Evolutionary conservation across 148 eudicot species (phyloP), one percentile per base, ranked within the genome.

Genomic region (Dianthus caryophyllus): DNA sequence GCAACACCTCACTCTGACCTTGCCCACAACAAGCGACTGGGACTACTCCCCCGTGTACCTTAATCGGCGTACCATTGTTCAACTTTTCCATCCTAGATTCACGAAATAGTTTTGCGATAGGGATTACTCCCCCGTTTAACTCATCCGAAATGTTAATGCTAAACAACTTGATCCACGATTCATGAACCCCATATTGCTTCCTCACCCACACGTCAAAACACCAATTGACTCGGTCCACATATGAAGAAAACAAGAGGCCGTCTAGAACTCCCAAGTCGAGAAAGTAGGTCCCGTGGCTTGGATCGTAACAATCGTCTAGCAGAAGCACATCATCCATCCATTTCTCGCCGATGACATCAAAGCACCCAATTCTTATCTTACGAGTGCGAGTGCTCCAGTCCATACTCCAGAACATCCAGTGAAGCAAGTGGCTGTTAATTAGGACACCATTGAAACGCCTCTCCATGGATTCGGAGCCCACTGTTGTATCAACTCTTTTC

Each of bases 241-340:
- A 58, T 13, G 22, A 58, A 58, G 41, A 15, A 58, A 30, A 58
- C 39, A 58, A 58, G 18, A 12, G 0, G 8, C 9, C 62, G 29
- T 58, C 39, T 5, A 57, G 21, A 58, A 8, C 62, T 21, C 62
- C 62, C 1, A 58, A 30, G 24, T 31, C 22, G 8, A 29, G 41
- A 31, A 29, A n/a, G 41, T 31, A 58, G 21, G 0, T 58, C 62
- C 29, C 7, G 41, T 27, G 29, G 61, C 16, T 29, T 26, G 39
- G 21, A 57, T 27, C 61, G n/a, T 57, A 57, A 30, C 30, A 5
- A 29, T 29, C 6, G 38, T 16, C 11, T 6, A 10, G 39, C 21
- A 57, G 27, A 8, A 57, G 61, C 11, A 57, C 21, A 31, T 57
- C 39, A 17, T 57, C 39, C 38, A 12, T 57, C 61, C 61, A 57